These are phyloP conservation scores for Geranium incanum DNA, from an alignment of 441 rosid species.

Conservation along the genomic window DNA sequence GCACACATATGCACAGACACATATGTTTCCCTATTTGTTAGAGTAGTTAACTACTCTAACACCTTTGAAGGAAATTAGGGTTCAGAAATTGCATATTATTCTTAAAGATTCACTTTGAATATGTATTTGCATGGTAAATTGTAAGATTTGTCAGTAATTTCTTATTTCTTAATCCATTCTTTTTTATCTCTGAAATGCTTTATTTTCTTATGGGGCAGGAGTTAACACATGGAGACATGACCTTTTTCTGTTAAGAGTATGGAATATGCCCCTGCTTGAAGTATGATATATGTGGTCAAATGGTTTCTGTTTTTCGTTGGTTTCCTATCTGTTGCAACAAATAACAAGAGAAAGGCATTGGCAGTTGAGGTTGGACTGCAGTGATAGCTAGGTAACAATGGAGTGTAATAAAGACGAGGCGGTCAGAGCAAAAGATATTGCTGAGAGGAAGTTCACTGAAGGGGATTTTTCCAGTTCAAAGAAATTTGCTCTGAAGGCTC, in stretches of 20 bases:
- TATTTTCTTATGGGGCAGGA: too few species aligned
- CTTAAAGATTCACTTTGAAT: too few species aligned
- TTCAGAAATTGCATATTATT: too few species aligned
- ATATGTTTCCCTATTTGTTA: too few species aligned
- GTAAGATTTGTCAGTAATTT: too few species aligned
- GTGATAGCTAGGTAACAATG: slow-evolving; percentile 25
- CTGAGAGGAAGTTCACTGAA: slow-evolving; percentile 63
- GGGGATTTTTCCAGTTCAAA: slow-evolving; percentile 64
- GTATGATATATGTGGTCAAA: background rate
- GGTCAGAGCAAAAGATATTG: slow-evolving; percentile 73
- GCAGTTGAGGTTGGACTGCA: background rate
- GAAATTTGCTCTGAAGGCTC: slow-evolving; percentile 76
- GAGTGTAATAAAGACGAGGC: slow-evolving; percentile 97
- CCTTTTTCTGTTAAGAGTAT: background rate
- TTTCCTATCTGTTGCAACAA: background rate
- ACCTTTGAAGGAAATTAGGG: too few species aligned
- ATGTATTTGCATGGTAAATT: too few species aligned
- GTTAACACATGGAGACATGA: too few species aligned
- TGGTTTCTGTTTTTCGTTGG: background rate
- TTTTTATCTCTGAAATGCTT: too few species aligned
- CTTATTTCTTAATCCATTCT: too few species aligned
- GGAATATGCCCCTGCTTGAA: background rate
- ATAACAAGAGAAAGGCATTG: background rate
- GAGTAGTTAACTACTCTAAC: too few species aligned
- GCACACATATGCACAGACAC: too few species aligned